A percentile compares a stretch with the other conserved stretches of the same genome.
phyloP scores from a whole-genome alignment of 2,329 filamentous ascomycete genomes.

The Blastomyces percursus region DNA sequence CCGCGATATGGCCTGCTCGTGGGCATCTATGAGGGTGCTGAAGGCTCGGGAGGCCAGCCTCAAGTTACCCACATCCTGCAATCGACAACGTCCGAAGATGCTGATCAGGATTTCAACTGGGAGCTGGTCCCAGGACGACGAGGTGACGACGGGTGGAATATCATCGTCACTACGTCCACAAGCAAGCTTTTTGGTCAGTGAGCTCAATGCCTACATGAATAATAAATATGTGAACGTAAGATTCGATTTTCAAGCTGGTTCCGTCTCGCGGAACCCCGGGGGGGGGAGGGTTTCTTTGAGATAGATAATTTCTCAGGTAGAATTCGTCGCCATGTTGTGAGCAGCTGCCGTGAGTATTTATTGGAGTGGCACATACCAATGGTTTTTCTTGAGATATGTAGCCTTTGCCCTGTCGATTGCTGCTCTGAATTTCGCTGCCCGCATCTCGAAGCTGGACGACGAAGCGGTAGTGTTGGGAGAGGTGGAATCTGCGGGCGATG shows the following conservation, averaged over 20 bases:
- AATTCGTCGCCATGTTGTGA: too few relatives aligned
- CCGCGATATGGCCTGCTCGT: slow-evolving; percentile 33
- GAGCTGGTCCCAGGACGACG: slow-evolving; percentile 30
- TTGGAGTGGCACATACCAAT: slow-evolving; percentile 2
- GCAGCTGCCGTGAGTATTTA: too few relatives aligned
- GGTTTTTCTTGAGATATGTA: slow-evolving; percentile 8
- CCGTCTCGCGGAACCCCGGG: neutral
- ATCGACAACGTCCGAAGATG: slow-evolving; percentile 32
- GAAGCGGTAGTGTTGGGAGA: slow-evolving; percentile 1
- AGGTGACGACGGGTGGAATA: slow-evolving; percentile 9
- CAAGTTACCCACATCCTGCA: slow-evolving; percentile 27
- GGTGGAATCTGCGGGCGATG: neutral
- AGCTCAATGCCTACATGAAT: neutral
- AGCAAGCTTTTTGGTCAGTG: slow-evolving; percentile 2
- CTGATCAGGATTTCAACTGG: slow-evolving; percentile 34
- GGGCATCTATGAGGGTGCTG: slow-evolving; percentile 24
- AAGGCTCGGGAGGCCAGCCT: slow-evolving; percentile 33
- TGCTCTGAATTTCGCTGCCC: slow-evolving; percentile 11
- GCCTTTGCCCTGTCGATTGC: slow-evolving; percentile 14
- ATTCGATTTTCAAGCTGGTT: neutral
- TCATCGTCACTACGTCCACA: neutral
- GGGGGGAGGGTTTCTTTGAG: neutral
- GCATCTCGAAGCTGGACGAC: slow-evolving; percentile 10
- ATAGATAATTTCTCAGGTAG: neutral
- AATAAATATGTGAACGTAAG: neutral